These are phyloP conservation scores for Leccinellum albellum DNA, from an alignment of 768 basidiomycete genomes.

Conservation along the genomic window DNA sequence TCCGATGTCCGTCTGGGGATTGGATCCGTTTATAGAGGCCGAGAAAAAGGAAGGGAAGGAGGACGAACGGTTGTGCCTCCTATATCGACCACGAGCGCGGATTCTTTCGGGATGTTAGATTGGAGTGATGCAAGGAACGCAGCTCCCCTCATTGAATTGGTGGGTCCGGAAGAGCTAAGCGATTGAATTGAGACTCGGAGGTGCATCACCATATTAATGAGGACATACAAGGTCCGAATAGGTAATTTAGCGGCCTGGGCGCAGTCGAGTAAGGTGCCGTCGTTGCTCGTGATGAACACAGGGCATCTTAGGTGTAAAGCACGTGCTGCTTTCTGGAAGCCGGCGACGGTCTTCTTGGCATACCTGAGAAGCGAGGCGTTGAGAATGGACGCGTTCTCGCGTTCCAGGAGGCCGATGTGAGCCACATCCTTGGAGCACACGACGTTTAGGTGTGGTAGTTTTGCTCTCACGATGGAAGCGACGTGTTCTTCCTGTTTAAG, in stretches of 20 bases:
- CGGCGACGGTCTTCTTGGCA: slow-evolving; percentile 51
- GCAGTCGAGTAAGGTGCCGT: slow-evolving; percentile 51
- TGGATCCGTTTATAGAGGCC: slow-evolving; percentile 10
- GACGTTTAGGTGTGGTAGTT: slow-evolving; percentile 42
- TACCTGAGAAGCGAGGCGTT: slow-evolving; percentile 62
- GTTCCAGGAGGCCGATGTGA: slow-evolving; percentile 55
- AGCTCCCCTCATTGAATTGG: slow-evolving; percentile 70
- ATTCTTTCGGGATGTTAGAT: slow-evolving; percentile 30
- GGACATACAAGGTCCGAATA: slow-evolving; percentile 49
- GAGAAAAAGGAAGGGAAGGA: slow-evolving; percentile 5
- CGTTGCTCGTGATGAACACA: slow-evolving; percentile 58
- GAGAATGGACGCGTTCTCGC: slow-evolving; percentile 66
- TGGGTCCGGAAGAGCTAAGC: slow-evolving; percentile 48
- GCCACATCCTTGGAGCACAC: slow-evolving; percentile 56
- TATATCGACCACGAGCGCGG: slow-evolving; percentile 55
- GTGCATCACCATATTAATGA: slow-evolving; percentile 19
- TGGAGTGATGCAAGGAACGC: slow-evolving; percentile 51
- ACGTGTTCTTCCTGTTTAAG: slow-evolving; percentile 47
- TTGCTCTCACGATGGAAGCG: slow-evolving; percentile 37
- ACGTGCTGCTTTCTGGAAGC: slow-evolving; percentile 50
- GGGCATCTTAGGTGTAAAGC: slow-evolving; percentile 46
- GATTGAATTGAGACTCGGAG: slow-evolving; percentile 3
- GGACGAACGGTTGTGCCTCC: slow-evolving; percentile 54
- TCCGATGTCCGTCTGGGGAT: slow-evolving; percentile 50
- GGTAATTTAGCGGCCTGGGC: slow-evolving; percentile 51